Conservation (phyloP, 805 yeast species). For the Kuraishia piskuri region DNA sequence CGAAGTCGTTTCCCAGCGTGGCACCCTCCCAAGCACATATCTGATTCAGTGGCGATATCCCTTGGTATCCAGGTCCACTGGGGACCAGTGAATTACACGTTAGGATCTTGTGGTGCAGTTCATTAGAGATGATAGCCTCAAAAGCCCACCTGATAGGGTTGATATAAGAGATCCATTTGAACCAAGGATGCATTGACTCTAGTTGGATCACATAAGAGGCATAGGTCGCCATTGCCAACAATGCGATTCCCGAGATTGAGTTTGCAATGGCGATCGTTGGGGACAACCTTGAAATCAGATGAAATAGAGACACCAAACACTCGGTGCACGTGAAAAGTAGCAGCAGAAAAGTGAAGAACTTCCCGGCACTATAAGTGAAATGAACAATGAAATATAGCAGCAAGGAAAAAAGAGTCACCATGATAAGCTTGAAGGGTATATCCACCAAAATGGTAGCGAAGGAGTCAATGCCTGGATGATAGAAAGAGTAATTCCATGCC, state of each 20-base stretch:
- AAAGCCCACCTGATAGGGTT: slow-evolving; percentile 40
- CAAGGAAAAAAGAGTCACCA: slow-evolving; percentile 37
- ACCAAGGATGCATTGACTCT: slow-evolving; percentile 49
- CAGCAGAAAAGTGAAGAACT: slow-evolving; percentile 40
- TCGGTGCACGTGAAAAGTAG: slow-evolving; percentile 39
- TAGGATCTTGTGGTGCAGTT: slow-evolving; percentile 46
- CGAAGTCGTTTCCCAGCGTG: slow-evolving; percentile 36
- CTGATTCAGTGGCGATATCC: slow-evolving; percentile 25
- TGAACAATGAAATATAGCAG: slow-evolving; percentile 44
- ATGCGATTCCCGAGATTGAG: slow-evolving; percentile 44
- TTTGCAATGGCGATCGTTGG: slow-evolving; percentile 48
- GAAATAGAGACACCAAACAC: slow-evolving; percentile 45
- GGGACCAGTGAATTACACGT: slow-evolving; percentile 45
- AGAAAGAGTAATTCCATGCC: slow-evolving; percentile 46
- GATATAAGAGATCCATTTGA: slow-evolving; percentile 44
- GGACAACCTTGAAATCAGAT: slow-evolving; percentile 43
- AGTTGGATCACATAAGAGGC: slow-evolving; percentile 39
- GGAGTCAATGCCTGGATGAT: slow-evolving; percentile 58
- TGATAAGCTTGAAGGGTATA: slow-evolving; percentile 46
- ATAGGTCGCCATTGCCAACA: slow-evolving; percentile 49
- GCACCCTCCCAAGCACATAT: slow-evolving; percentile 58
- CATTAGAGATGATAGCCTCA: slow-evolving; percentile 49
- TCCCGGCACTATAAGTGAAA: slow-evolving; percentile 43
- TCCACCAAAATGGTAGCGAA: slow-evolving; percentile 47
- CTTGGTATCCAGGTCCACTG: slow-evolving; percentile 42